Evolutionary conservation across 371 early-diverging fungal species (phyloP).

Genomic region (Mortierella sp.): DNA sequence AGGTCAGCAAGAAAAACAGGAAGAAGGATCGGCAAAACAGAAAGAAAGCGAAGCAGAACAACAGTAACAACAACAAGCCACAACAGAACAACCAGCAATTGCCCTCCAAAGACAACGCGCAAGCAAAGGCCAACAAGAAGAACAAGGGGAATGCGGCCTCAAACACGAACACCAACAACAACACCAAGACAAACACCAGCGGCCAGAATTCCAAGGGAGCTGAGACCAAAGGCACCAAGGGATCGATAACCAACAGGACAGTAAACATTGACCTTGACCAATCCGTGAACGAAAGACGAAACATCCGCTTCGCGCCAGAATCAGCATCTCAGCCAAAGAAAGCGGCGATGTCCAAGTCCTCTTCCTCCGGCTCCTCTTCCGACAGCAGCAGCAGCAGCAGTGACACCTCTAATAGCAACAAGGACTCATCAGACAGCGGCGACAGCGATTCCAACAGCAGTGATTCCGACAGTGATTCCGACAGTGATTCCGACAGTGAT

Average conservation of each 20-base stretch:
- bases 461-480: background rate
- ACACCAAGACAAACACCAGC: background rate
- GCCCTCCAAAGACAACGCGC: background rate
- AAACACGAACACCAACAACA: background rate
- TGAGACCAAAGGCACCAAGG: background rate
- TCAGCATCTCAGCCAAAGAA: background rate
- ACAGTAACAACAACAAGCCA: background rate
- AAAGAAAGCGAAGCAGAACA: background rate
- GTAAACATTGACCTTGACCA: too few relatives aligned
- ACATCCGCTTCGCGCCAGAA: background rate
- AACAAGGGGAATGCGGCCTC: background rate
- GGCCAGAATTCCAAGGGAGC: background rate
- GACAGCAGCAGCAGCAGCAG: background rate
- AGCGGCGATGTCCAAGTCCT: background rate
- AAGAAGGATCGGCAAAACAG: background rate
- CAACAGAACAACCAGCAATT: background rate
- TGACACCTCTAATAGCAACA: constrained; percentile 13
- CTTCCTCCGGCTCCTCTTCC: constrained; percentile 6
- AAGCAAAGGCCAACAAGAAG: background rate
- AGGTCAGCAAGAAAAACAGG: background rate
- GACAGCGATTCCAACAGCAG: constrained; percentile 12
- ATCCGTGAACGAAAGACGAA: background rate
- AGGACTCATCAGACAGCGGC: constrained; percentile 16
- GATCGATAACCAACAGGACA: background rate
- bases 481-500: background rate